These are phyloP conservation scores for Kwoniella bestiolae DNA, from an alignment of 768 basidiomycete genomes.

Conservation along the genomic window DNA sequence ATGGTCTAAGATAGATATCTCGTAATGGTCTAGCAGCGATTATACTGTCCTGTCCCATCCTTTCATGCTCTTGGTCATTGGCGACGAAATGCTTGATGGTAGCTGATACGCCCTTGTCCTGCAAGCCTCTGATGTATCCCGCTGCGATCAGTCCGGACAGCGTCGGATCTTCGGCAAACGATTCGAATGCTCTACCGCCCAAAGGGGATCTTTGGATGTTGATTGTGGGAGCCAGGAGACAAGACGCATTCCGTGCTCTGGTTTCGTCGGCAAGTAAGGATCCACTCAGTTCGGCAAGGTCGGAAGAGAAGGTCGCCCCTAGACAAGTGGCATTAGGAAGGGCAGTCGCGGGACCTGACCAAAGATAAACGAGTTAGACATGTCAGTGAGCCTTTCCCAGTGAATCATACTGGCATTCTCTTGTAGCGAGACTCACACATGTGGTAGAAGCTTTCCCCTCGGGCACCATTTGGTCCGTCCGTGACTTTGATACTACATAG, in stretches of 20 bases:
- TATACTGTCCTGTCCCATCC: constrained; percentile 62
- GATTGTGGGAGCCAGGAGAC: constrained; percentile 74
- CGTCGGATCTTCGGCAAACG: constrained; percentile 63
- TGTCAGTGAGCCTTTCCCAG: constrained; percentile 55
- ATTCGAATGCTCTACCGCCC: constrained; percentile 59
- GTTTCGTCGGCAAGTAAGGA: constrained; percentile 21
- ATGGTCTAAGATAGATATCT: constrained; percentile 71
- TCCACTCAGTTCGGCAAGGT: constrained; percentile 59
- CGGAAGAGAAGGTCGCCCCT: constrained; percentile 71
- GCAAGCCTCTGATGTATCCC: constrained; percentile 76
- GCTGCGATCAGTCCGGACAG: constrained; percentile 73
- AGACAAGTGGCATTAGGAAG: constrained; percentile 72
- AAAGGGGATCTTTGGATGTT: constrained; percentile 71
- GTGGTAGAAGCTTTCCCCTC: constrained; percentile 60
- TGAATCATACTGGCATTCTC: constrained; percentile 51
- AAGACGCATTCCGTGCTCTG: constrained; percentile 21
- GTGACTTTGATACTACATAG: constrained; percentile 62
- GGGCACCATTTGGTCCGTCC: constrained; percentile 75
- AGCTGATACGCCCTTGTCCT: constrained; percentile 73
- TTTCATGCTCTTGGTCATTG: constrained; percentile 82
- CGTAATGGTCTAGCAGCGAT: constrained; percentile 60
- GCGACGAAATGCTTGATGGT: constrained; percentile 82
- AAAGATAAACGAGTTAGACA: too few species aligned
- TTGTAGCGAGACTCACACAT: constrained; percentile 41
- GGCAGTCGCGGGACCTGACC: constrained; percentile 65